Conservation (phyloP, 2,329 filamentous ascomycete genomes). For the Colletotrichum somersetense region DNA sequence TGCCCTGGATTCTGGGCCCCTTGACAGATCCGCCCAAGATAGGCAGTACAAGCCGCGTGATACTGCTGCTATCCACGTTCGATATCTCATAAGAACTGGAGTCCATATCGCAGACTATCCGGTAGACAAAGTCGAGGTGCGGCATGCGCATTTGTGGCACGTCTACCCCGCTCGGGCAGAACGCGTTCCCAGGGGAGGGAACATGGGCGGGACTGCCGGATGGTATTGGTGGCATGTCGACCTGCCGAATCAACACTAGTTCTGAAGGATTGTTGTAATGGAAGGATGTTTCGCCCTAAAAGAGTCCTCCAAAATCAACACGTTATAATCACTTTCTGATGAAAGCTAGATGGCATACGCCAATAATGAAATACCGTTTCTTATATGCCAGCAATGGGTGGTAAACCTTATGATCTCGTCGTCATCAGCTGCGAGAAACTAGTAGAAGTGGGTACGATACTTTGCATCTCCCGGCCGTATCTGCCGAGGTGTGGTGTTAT, state of each 20-base stretch:
- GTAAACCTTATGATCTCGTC: background rate
- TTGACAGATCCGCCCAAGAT: conserved; percentile 42
- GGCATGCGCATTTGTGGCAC: conserved; percentile 43
- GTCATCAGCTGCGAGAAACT: background rate
- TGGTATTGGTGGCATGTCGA: background rate
- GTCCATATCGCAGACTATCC: conserved; percentile 44
- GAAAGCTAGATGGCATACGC: background rate
- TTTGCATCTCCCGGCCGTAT: conserved; percentile 6
- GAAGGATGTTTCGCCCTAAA: background rate
- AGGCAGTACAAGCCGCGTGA: conserved; percentile 43
- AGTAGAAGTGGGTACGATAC: too few relatives aligned
- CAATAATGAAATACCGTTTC: background rate
- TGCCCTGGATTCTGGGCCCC: conserved; percentile 42
- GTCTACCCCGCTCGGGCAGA: conserved; percentile 38
- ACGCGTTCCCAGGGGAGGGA: conserved; percentile 38
- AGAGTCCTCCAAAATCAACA: background rate
- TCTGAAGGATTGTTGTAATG: too few relatives aligned
- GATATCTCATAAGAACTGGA: conserved; percentile 36
- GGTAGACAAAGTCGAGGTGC: conserved; percentile 44
- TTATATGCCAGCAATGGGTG: background rate
- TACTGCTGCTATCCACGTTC: conserved; percentile 39
- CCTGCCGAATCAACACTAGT: background rate
- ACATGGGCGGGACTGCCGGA: conserved; percentile 3
- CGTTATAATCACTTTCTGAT: background rate
- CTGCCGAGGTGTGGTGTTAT: background rate